Evolutionary conservation across 257 asterid genomes (phyloP).

Genomic region (Forsythia suspensa): DNA sequence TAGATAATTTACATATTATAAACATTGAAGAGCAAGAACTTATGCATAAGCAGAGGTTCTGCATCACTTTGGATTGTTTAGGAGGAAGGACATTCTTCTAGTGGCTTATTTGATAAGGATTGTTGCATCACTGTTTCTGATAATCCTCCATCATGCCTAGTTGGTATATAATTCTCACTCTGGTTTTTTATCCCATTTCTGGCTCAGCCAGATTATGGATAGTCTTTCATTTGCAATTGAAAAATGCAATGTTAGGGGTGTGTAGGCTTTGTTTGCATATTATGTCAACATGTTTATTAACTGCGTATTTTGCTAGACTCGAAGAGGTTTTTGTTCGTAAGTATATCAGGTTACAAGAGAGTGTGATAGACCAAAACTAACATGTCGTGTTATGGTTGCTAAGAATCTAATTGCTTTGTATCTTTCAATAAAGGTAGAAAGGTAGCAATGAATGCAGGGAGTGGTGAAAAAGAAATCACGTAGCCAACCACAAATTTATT

Average conservation of each 20-base stretch:
- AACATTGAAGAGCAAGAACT: conserved; percentile 12
- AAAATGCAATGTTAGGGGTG: conserved; percentile 18
- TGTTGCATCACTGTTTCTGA: not conserved
- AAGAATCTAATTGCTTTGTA: not conserved
- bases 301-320: not conserved
- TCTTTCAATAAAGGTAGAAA: not conserved
- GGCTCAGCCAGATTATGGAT: conserved; percentile 16
- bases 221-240: conserved; percentile 20
- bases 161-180: conserved; percentile 14
- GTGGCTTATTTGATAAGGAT: conserved; percentile 1
- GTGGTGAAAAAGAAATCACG: not conserved
- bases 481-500: not conserved
- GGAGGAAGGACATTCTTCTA: conserved; percentile 5
- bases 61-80: conserved; percentile 19
- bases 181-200: conserved; percentile 18
- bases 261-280: conserved; percentile 18
- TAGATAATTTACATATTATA: not conserved
- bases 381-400: not conserved
- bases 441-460: not conserved
- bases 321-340: not conserved
- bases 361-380: not conserved
- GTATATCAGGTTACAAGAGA: not conserved
- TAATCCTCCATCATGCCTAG: conserved; percentile 3
- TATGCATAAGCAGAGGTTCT: conserved; percentile 17
- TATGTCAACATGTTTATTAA: conserved; percentile 14